Evolutionary conservation across 2,329 filamentous ascomycete species (phyloP).

Genomic region (Keithomyces neogunnii): DNA sequence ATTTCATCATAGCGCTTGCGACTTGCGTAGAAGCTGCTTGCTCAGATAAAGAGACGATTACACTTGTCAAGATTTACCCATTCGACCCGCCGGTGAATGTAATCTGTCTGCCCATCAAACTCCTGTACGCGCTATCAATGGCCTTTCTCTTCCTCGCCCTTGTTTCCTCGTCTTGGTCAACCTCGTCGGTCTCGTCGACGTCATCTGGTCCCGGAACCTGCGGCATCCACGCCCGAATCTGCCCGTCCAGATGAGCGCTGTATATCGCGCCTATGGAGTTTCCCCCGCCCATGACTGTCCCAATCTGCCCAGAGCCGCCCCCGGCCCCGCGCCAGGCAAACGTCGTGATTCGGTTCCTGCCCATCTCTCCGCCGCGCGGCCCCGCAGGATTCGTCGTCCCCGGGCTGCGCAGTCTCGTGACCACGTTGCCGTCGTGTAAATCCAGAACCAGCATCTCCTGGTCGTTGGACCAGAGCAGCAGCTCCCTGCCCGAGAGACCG

Average conservation of each 20-base stretch:
- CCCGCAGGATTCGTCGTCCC: constrained; percentile 40
- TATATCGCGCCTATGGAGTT: constrained; percentile 54
- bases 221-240: constrained; percentile 72
- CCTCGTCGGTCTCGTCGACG: constrained; percentile 37
- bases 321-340: constrained; percentile 63
- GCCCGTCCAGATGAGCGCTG: constrained; percentile 76
- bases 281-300: constrained; percentile 51
- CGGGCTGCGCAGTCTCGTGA: constrained; percentile 62
- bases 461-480: constrained; percentile 75
- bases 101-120: constrained; percentile 63
- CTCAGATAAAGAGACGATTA: too few species aligned
- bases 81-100: constrained; percentile 42
- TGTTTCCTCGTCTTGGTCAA: constrained; percentile 32
- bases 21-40: not conserved
- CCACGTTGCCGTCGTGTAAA: constrained; percentile 64
- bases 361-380: constrained; percentile 39
- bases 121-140: constrained; percentile 71
- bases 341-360: constrained; percentile 61
- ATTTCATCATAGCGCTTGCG: not conserved
- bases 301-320: constrained; percentile 49
- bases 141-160: constrained; percentile 63
- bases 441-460: constrained; percentile 74
- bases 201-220: constrained; percentile 41
- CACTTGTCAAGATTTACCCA: not conserved
- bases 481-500: constrained; percentile 49